Conservation (phyloP, 2,329 filamentous ascomycete genomes). For the Stachybotrys chartarum region DNA sequence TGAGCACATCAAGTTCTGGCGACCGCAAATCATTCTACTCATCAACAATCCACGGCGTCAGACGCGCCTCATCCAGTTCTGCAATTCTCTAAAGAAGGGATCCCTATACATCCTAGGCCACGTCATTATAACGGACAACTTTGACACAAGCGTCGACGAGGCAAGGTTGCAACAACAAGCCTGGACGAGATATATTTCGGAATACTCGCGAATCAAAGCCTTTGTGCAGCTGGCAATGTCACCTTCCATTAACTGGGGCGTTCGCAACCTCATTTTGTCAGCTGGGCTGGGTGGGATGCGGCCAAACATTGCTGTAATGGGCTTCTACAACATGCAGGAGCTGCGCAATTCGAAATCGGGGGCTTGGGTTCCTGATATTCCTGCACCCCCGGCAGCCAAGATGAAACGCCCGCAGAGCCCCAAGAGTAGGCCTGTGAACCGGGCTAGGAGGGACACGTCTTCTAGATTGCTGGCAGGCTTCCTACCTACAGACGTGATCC, state of each 20-base stretch:
- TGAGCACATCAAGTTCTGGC: constrained; percentile 91
- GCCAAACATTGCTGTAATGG: constrained; percentile 77
- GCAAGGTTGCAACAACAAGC: constrained; percentile 72
- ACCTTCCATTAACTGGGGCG: constrained; percentile 76
- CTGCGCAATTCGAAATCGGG: constrained; percentile 53
- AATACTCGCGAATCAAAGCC: constrained; percentile 79
- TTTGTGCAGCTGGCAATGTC: constrained; percentile 84
- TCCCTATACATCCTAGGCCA: constrained; percentile 79
- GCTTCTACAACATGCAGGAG: constrained; percentile 75
- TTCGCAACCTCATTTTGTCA: constrained; percentile 73
- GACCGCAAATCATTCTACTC: constrained; percentile 78
- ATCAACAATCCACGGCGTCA: constrained; percentile 78
- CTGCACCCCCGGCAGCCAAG: constrained; percentile 26
- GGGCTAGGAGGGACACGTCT: constrained; percentile 46
- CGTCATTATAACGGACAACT: constrained; percentile 81
- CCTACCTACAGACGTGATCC: constrained; percentile 63
- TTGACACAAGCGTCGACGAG: constrained; percentile 70
- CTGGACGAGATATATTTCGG: constrained; percentile 78
- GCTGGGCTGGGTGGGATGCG: constrained; percentile 82
- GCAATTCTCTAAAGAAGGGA: constrained; percentile 86
- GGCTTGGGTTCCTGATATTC: constrained; percentile 46
- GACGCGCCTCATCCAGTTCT: constrained; percentile 81
- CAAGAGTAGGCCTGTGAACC: constrained; percentile 21
- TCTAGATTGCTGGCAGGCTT: constrained; percentile 47
- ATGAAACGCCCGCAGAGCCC: constrained; percentile 21